Evolutionary conservation across 208 protist species (phyloP).

Genomic region (Herpetomonas muscarum): DNA sequence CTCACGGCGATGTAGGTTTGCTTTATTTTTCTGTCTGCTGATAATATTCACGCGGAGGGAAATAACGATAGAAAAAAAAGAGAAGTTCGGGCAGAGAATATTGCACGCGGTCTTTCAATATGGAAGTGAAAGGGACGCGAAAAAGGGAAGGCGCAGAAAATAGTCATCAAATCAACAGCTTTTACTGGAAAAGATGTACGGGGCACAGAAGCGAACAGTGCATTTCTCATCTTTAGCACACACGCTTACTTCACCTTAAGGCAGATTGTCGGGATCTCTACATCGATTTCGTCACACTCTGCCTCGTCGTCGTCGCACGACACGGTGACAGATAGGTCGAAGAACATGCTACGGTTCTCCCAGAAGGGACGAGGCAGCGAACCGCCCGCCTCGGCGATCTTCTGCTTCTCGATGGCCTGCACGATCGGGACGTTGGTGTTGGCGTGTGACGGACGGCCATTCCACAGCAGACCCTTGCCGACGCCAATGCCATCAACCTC

Average conservation of each 20-base stretch:
- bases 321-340: slow-evolving; percentile 67
- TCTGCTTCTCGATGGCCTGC: slow-evolving; percentile 81
- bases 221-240: no score
- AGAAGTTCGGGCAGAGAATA: not conserved
- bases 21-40: slow-evolving; percentile 7
- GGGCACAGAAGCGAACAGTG: no score
- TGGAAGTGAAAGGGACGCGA: no score
- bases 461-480: slow-evolving; percentile 83
- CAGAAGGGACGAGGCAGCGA: slow-evolving; percentile 56
- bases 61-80: slow-evolving; percentile 10
- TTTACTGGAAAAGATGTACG: no score
- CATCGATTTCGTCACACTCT: slow-evolving; percentile 76
- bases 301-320: slow-evolving; percentile 70
- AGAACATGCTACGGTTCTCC: slow-evolving; percentile 75
- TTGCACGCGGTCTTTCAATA: not conserved
- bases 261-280: slow-evolving; percentile 75
- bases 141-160: no score
- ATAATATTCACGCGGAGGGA: not conserved
- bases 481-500: slow-evolving; percentile 81
- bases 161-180: no score
- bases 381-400: slow-evolving; percentile 45
- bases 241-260: slow-evolving; percentile 43
- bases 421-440: slow-evolving; percentile 78
- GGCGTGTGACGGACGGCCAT: slow-evolving; percentile 54
- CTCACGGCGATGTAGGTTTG: slow-evolving; percentile 3